phyloP scores from a whole-genome alignment of 2,329 filamentous ascomycete genomes.

The Botrytis hyacinthi region DNA sequence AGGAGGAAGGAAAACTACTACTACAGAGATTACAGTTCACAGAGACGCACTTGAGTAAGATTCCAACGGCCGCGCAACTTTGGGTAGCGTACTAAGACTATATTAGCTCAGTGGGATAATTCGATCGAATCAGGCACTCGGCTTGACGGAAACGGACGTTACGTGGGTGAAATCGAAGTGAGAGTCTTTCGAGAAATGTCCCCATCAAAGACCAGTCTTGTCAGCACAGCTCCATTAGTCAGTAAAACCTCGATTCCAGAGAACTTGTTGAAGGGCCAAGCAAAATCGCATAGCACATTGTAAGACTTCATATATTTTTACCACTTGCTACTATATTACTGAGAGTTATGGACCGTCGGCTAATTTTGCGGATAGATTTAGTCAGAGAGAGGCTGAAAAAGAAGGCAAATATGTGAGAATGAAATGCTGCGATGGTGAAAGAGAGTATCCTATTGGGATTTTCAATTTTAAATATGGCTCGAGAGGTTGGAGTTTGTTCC shows the following conservation, averaged over 20 bases:
- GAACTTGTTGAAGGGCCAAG: background rate
- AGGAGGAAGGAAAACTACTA: background rate
- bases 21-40: background rate
- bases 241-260: background rate
- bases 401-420: background rate
- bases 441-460: conserved; percentile 5
- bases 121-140: background rate
- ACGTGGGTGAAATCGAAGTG: background rate
- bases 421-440: background rate
- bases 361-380: background rate
- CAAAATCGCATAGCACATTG: conserved; percentile 10
- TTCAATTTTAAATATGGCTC: conserved; percentile 12
- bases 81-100: background rate
- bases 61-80: background rate
- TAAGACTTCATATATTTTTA: background rate
- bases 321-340: background rate
- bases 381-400: background rate
- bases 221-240: background rate
- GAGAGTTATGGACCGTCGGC: background rate
- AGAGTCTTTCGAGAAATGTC: background rate
- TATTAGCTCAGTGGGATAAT: background rate
- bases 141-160: background rate
- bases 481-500: background rate
- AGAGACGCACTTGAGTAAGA: background rate
- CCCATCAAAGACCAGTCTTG: background rate